phyloP scores from a whole-genome alignment of 2,329 filamentous ascomycete species.

The Pyricularia grisea region DNA sequence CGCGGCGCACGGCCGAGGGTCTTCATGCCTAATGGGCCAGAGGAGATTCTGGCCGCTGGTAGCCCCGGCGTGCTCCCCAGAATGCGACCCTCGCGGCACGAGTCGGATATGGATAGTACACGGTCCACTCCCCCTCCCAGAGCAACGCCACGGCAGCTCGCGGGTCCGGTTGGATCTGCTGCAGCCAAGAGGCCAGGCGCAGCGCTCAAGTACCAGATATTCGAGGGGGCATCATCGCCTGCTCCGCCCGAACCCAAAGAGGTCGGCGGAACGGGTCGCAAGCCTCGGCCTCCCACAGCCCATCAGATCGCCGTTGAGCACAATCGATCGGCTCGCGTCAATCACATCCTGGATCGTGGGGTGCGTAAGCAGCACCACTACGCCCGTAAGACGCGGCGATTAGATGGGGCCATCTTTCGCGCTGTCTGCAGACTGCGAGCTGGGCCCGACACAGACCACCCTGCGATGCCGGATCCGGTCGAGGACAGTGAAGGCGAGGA shows the following conservation, averaged over 20 bases:
- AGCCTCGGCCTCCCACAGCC: slow-evolving; percentile 67
- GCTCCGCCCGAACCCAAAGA: not conserved
- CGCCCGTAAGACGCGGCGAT: slow-evolving; percentile 50
- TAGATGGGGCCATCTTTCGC: slow-evolving; percentile 58
- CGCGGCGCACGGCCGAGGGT: slow-evolving; percentile 33
- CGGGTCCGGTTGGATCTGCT: not conserved
- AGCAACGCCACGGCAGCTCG: slow-evolving; percentile 21
- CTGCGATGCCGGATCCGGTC: slow-evolving; percentile 43
- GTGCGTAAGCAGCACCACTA: slow-evolving; percentile 57
- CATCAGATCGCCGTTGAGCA: slow-evolving; percentile 75
- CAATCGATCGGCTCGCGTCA: slow-evolving; percentile 70
- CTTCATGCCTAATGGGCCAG: slow-evolving; percentile 9
- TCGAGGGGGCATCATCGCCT: slow-evolving; percentile 49
- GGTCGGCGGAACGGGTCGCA: slow-evolving; percentile 27
- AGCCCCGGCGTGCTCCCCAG: slow-evolving; percentile 48
- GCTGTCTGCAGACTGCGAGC: slow-evolving; percentile 49
- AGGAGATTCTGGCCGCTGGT: slow-evolving; percentile 14
- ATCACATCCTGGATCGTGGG: slow-evolving; percentile 70
- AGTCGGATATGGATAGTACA: slow-evolving; percentile 43
- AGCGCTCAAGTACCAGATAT: slow-evolving; percentile 48
- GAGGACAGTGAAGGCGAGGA: slow-evolving; percentile 56
- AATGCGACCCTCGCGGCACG: slow-evolving; percentile 54
- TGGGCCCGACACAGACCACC: slow-evolving; percentile 12
- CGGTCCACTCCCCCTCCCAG: slow-evolving; percentile 42
- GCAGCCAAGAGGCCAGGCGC: not conserved